Conservation (phyloP, 768 basidiomycete genomes). For the Candolleomyces aberdarensis region DNA sequence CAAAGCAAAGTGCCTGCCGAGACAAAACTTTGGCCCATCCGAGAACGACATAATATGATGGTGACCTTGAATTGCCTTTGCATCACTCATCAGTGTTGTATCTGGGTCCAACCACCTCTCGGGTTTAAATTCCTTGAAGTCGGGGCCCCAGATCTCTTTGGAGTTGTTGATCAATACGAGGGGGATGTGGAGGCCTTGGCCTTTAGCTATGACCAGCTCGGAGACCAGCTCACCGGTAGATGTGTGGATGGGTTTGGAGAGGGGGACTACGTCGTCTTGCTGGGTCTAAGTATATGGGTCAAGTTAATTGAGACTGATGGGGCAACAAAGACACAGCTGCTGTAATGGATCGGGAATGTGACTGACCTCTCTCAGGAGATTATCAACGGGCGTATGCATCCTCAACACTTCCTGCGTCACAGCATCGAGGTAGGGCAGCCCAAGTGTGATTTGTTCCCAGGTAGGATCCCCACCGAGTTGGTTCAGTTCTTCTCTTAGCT, state of each 20-base stretch:
- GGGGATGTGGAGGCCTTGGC: slow-evolving; percentile 40
- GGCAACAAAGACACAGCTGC: too few relatives aligned
- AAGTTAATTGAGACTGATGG: too few relatives aligned
- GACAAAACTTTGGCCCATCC: slow-evolving; percentile 49
- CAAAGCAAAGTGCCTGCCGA: slow-evolving; percentile 48
- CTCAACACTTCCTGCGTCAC: slow-evolving; percentile 41
- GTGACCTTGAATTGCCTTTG: slow-evolving; percentile 45
- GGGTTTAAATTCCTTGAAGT: slow-evolving; percentile 57
- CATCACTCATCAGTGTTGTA: slow-evolving; percentile 21
- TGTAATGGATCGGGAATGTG: neutral
- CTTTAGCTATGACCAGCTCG: slow-evolving; percentile 44
- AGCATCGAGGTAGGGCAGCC: slow-evolving; percentile 55
- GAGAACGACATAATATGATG: slow-evolving; percentile 49
- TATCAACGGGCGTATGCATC: slow-evolving; percentile 33
- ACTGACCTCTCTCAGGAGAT: too few relatives aligned
- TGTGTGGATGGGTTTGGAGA: slow-evolving; percentile 46
- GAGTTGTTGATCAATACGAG: slow-evolving; percentile 47
- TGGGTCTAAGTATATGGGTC: slow-evolving; percentile 28
- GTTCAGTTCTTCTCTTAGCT: slow-evolving; percentile 47
- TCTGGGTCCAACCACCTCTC: slow-evolving; percentile 52
- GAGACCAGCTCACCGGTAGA: slow-evolving; percentile 35
- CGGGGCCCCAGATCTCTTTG: slow-evolving; percentile 57
- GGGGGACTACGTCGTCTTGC: slow-evolving; percentile 57
- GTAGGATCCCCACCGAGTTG: slow-evolving; percentile 45
- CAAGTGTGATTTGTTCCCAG: slow-evolving; percentile 49